phyloP scores from a whole-genome alignment of 2,329 filamentous ascomycete genomes.

The Pezicula radicicola region DNA sequence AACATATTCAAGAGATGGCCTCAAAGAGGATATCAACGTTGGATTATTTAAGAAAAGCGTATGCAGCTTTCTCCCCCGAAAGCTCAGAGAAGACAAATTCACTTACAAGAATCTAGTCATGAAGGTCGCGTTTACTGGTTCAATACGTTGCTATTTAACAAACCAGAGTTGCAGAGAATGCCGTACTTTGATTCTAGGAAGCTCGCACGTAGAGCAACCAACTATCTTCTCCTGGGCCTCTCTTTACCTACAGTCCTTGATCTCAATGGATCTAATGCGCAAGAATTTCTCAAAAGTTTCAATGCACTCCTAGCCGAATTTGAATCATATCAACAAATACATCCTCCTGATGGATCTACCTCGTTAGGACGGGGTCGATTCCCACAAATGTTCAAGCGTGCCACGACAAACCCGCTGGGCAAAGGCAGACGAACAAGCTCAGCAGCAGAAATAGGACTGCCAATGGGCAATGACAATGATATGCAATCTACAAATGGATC shows the following conservation, averaged over 20 bases:
- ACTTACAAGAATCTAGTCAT: conserved; percentile 55
- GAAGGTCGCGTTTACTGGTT: conserved; percentile 97
- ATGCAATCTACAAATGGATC: conserved; percentile 40
- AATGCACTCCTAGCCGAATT: conserved; percentile 87
- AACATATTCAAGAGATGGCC: conserved; percentile 77
- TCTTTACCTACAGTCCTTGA: conserved; percentile 89
- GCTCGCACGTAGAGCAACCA: conserved; percentile 84
- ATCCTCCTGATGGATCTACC: conserved; percentile 71
- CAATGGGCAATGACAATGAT: conserved; percentile 46
- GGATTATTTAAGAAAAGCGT: conserved; percentile 92
- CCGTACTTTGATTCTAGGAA: conserved; percentile 83
- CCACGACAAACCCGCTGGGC: conserved; percentile 40
- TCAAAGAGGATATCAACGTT: conserved; percentile 92
- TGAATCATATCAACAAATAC: conserved; percentile 86
- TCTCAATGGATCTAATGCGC: conserved; percentile 72
- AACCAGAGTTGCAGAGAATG: conserved; percentile 74
- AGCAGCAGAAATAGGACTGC: conserved; percentile 56
- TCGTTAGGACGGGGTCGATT: conserved; percentile 76
- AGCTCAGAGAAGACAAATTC: not conserved
- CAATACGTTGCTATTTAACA: conserved; percentile 91
- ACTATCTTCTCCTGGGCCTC: conserved; percentile 88
- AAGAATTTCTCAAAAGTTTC: conserved; percentile 84
- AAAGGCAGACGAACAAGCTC: conserved; percentile 57
- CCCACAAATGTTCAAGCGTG: conserved; percentile 77
- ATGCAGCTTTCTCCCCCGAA: conserved; percentile 34